Conservation (phyloP, 78 protist species). For the Dictyostelium capitatum region DNA sequence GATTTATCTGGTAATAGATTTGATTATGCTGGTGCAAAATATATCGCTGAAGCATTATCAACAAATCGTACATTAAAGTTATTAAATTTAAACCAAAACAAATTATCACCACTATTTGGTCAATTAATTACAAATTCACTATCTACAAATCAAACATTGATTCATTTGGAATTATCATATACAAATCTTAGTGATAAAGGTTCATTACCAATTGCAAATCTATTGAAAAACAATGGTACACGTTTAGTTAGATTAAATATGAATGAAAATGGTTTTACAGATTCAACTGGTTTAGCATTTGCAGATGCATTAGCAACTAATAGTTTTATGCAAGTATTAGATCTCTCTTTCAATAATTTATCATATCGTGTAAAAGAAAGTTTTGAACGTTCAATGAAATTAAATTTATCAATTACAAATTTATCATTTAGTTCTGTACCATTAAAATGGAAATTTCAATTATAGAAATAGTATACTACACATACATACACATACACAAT, state of each 20-base stretch:
- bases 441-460: conserved; percentile 63
- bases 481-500: neutral
- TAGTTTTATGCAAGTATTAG: conserved; percentile 19
- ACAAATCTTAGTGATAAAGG: conserved; percentile 36
- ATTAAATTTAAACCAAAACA: conserved; percentile 50
- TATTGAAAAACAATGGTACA: neutral
- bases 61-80: conserved; percentile 21
- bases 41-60: conserved; percentile 11
- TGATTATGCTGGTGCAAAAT: conserved; percentile 44
- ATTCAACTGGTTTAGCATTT: conserved; percentile 16
- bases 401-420: neutral
- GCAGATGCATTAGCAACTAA: conserved; percentile 25
- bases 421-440: conserved; percentile 52
- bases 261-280: conserved; percentile 35
- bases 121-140: conserved; percentile 27
- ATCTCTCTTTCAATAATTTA: conserved; percentile 44
- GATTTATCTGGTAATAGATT: conserved; percentile 52
- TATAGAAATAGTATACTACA: conserved; percentile 21
- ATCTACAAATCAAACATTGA: conserved; percentile 7
- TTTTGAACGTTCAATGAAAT: conserved; percentile 24
- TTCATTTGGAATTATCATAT: conserved; percentile 48
- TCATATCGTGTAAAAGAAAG: conserved; percentile 27
- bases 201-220: conserved; percentile 18
- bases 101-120: conserved; percentile 40
- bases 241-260: conserved; percentile 26